Percentiles rank a stretch among this genome's conserved stretches.
Conservation (phyloP, 225 moss, liverwort and hornwort species). For the Physcomitrium patens region DNA sequence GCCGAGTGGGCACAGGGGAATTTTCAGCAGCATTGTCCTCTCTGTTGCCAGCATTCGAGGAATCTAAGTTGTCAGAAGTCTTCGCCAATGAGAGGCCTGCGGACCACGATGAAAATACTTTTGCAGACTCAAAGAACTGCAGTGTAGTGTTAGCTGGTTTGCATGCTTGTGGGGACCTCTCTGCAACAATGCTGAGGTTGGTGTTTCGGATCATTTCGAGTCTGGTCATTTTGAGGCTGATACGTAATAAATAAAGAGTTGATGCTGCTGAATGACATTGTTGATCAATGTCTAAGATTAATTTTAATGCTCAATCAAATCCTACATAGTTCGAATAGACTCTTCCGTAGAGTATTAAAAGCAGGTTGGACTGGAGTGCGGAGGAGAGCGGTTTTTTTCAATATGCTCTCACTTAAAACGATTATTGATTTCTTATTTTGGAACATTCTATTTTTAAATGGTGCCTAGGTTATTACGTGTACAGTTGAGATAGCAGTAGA, state of each 20-base stretch:
- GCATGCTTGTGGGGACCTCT: slow-evolving; percentile 71
- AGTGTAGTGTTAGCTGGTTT: slow-evolving; percentile 60
- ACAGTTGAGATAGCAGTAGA: neutral
- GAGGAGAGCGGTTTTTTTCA: neutral
- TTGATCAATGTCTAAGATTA: neutral
- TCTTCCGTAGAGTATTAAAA: too few species aligned
- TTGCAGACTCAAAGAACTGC: slow-evolving; percentile 17
- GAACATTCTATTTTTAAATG: neutral
- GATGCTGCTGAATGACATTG: neutral
- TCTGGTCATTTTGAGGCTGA: neutral
- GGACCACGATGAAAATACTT: slow-evolving; percentile 7
- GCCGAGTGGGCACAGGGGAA: slow-evolving; percentile 51
- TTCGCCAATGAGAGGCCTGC: slow-evolving; percentile 13
- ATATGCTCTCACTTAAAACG: neutral
- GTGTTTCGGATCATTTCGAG: neutral
- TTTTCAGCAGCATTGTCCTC: slow-evolving; percentile 47
- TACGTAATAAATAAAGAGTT: neutral
- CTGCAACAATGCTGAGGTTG: slow-evolving; percentile 64
- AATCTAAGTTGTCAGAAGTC: slow-evolving; percentile 25
- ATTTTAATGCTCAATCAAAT: too few species aligned
- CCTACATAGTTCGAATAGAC: too few species aligned
- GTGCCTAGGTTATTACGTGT: neutral
- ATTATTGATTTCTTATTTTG: neutral
- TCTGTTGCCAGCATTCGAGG: slow-evolving; percentile 38
- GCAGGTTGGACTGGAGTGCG: too few species aligned